Conservation (phyloP, 352 stramenopile species). For the Phytophthora pluvialis region DNA sequence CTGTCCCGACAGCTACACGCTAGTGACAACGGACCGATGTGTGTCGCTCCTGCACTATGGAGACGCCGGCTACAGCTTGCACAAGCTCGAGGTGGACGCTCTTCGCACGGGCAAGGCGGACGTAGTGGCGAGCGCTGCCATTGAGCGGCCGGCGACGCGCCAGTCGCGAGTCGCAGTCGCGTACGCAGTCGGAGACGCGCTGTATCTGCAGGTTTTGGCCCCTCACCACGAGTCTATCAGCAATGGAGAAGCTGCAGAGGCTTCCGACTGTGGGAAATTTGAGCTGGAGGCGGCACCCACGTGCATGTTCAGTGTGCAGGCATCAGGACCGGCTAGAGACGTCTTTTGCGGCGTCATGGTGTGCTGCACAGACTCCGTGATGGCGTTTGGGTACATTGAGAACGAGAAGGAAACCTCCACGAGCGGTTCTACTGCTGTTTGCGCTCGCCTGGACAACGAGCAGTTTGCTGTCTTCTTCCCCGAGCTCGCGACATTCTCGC, state of each 20-base stretch:
- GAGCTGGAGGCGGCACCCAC: slow-evolving; percentile 62
- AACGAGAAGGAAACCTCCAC: slow-evolving; percentile 24
- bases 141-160: slow-evolving; percentile 39
- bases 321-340: slow-evolving; percentile 30
- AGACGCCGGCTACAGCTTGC: slow-evolving; percentile 43
- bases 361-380: slow-evolving; percentile 62
- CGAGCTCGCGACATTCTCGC: slow-evolving; percentile 62
- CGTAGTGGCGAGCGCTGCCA: slow-evolving; percentile 54
- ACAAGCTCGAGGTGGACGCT: slow-evolving; percentile 44
- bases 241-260: slow-evolving; percentile 17
- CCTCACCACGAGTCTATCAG: slow-evolving; percentile 10
- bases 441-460: slow-evolving; percentile 56
- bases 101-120: slow-evolving; percentile 32
- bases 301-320: slow-evolving; percentile 54
- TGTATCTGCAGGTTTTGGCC: slow-evolving; percentile 41
- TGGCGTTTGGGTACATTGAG: slow-evolving; percentile 69
- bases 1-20: slow-evolving; percentile 49
- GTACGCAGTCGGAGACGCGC: slow-evolving; percentile 47
- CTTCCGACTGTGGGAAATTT: slow-evolving; percentile 43
- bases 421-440: slow-evolving; percentile 24
- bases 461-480: slow-evolving; percentile 78
- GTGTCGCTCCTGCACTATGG: slow-evolving; percentile 54
- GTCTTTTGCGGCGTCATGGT: slow-evolving; percentile 70
- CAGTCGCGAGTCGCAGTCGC: slow-evolving; percentile 55
- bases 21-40: slow-evolving; percentile 70